Evolutionary conservation across 352 stramenopile genomes (phyloP), one percentile per base, ranked within the genome.

Genomic region (Chrysophaeum taylorii): DNA sequence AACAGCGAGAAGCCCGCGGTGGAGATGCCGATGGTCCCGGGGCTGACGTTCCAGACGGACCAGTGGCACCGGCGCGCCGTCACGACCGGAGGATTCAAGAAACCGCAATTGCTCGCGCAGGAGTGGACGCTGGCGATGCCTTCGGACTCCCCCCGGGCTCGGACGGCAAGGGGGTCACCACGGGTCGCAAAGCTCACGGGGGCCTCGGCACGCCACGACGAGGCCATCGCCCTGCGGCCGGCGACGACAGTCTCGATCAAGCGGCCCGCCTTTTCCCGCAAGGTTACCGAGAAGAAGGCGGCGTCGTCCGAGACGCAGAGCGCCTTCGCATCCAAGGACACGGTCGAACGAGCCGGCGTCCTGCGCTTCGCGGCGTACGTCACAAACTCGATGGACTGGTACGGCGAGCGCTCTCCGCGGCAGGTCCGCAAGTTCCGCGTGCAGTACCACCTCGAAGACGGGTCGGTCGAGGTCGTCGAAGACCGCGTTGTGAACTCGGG

Each of bases 291-390:
- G 25, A 9, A 7, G 4, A 31, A 25, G 27, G 7, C 50, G 15
- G 1, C 25, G 4, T 25, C n/a, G 50, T 38, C 50, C 2, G 50
- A 62, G 25, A 14, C 50, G 1, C 7, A 1, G 4, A 31, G 2
- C 5, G 50, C 50, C 4, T 62, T 62, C n/a, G 27, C n/a, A 2
- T 9, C 27, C 4, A n/a, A 36, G 25, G n/a, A 5, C 50, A 2
- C 7, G 27, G 25, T 62, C 15, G 50, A 62, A 21, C 50, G 50
- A 31, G 27, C 50, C 4, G 50, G 50, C 50, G 50, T 62, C 2
- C 50, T 62, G 7, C 50, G 50, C n/a, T 62, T 62, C 27, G 50
- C 50, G 25, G 50, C 50, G 25, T 62, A 62, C 50, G 35, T 62
- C n/a, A 62, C 50, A 9, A 9, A 62, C 9, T 35, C 50, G 7